Conservation (phyloP, 352 stramenopile genomes). For the Globisporangium apiculatum region DNA sequence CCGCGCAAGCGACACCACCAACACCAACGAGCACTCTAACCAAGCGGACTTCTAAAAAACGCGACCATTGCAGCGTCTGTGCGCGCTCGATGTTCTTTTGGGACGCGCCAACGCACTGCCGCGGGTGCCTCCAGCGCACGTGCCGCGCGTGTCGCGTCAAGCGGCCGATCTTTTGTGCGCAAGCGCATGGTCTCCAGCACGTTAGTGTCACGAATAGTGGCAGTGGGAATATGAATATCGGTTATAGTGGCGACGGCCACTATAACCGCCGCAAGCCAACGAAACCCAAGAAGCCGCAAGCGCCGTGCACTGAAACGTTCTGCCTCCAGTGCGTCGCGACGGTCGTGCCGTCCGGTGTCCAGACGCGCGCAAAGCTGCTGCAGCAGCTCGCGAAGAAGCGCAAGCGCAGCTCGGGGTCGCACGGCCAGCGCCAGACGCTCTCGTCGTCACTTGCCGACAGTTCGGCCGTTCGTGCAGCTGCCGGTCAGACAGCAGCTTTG, state of each 20-base stretch:
- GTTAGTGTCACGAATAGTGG: neutral
- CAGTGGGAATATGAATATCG: too few relatives aligned
- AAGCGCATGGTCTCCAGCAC: conserved; percentile 36
- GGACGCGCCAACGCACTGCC: conserved; percentile 45
- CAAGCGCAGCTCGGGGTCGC: conserved; percentile 21
- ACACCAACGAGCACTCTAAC: too few relatives aligned
- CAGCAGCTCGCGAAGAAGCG: conserved; percentile 60
- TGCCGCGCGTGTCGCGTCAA: conserved; percentile 60
- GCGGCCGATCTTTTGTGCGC: conserved; percentile 70
- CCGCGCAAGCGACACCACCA: neutral
- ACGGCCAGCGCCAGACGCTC: conserved; percentile 28
- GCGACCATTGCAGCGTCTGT: conserved; percentile 48
- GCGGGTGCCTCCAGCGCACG: conserved; percentile 57
- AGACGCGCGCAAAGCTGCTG: conserved; percentile 60
- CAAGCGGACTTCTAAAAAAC: too few relatives aligned
- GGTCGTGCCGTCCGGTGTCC: conserved; percentile 50
- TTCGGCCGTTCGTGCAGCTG: conserved; percentile 8
- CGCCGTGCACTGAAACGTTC: conserved; percentile 67
- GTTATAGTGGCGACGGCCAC: too few relatives aligned
- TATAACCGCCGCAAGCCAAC: neutral
- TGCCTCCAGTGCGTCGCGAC: conserved; percentile 66
- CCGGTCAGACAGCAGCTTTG: conserved; percentile 25
- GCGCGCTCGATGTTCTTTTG: conserved; percentile 56
- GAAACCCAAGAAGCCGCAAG: conserved; percentile 14
- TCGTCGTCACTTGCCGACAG: conserved; percentile 18